A percentile compares a stretch with the other conserved stretches of the same genome.
Evolutionary conservation across 768 basidiomycete species (phyloP).

Genomic region (Strobilomyces dryophilus): DNA sequence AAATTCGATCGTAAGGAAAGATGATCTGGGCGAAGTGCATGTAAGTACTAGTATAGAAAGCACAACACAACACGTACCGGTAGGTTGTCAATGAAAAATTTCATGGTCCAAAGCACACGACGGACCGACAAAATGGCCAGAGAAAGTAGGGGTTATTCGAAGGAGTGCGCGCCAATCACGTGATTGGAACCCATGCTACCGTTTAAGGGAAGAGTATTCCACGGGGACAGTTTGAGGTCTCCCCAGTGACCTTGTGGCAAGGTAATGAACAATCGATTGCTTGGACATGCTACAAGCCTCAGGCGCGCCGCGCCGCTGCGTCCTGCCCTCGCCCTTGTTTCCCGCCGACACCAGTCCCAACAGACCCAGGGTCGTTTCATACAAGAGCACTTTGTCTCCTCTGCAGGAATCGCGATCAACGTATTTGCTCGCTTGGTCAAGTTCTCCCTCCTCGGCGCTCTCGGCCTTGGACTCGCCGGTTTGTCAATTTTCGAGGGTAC

Average conservation of each 20-base stretch:
- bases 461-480: slow-evolving; percentile 42
- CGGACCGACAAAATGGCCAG: neutral
- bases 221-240: too few relatives aligned
- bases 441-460: slow-evolving; percentile 42
- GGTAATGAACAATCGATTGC: too few relatives aligned
- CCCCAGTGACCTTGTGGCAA: too few relatives aligned
- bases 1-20: slow-evolving; percentile 93
- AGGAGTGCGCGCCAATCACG: slow-evolving; percentile 6
- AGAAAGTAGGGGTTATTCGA: neutral
- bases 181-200: slow-evolving; percentile 2
- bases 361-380: slow-evolving; percentile 14
- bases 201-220: too few relatives aligned
- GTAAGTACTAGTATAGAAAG: neutral
- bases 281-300: slow-evolving; percentile 13
- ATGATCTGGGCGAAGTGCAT: slow-evolving; percentile 51
- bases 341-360: slow-evolving; percentile 19
- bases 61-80: slow-evolving; percentile 46
- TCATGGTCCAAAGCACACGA: slow-evolving; percentile 43
- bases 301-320: slow-evolving; percentile 3
- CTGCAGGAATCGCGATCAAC: slow-evolving; percentile 39
- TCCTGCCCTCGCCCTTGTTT: neutral
- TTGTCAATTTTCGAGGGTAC: slow-evolving; percentile 49
- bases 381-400: slow-evolving; percentile 33
- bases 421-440: slow-evolving; percentile 46
- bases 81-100: slow-evolving; percentile 78